These are phyloP conservation scores for Capsicum baccatum DNA, from an alignment of 257 asterid species.

Conservation along the genomic window DNA sequence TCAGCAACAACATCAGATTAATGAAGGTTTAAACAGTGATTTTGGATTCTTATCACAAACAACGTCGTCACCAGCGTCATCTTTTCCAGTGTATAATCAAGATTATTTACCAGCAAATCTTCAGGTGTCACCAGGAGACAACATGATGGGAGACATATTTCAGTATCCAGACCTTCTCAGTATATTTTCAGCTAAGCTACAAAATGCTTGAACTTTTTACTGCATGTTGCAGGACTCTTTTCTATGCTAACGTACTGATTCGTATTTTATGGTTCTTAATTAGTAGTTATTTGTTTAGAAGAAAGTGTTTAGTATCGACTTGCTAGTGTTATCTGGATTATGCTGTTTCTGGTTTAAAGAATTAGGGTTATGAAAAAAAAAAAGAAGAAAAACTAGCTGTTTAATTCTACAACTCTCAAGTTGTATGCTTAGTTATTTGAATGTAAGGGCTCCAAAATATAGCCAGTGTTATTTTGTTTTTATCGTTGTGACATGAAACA, in stretches of 20 bases:
- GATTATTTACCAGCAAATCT: slow-evolving; percentile 28
- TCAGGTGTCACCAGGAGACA: slow-evolving; percentile 33
- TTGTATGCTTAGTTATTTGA: not conserved
- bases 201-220: slow-evolving; percentile 38
- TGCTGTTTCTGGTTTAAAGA: not conserved
- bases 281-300: too few species aligned
- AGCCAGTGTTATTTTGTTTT: not conserved
- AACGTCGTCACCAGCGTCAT: not conserved
- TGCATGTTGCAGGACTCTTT: not conserved
- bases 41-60: slow-evolving; percentile 30
- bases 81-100: slow-evolving; percentile 29
- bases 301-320: too few species aligned
- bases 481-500: not conserved
- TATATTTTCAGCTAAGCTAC: slow-evolving; percentile 41
- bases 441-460: not conserved
- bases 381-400: too few species aligned
- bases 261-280: too few species aligned
- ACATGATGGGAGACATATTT: slow-evolving; percentile 35
- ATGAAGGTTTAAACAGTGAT: slow-evolving; percentile 36
- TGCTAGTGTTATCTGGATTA: not conserved
- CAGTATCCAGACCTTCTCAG: slow-evolving; percentile 37
- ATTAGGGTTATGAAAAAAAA: not conserved
- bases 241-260: not conserved
- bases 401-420: not conserved
- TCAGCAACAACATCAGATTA: slow-evolving; percentile 15